These are phyloP conservation scores for Cichorium intybus DNA, from an alignment of 140 eudicot genomes.

Conservation along the genomic window DNA sequence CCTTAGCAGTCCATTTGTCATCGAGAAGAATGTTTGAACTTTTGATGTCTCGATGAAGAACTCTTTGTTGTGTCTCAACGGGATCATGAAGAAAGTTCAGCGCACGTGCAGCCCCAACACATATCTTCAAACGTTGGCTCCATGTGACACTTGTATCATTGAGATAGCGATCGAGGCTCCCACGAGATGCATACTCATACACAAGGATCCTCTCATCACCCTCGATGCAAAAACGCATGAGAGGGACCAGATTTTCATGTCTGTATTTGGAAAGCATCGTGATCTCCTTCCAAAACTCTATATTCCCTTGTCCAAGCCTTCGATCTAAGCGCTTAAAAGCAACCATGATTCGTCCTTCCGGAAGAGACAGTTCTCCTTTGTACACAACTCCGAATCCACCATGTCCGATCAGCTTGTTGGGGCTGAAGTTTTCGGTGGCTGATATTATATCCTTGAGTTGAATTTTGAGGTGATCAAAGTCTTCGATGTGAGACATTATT, in stretches of 20 bases:
- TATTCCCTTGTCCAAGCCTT: background rate
- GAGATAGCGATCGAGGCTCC: constrained; percentile 7
- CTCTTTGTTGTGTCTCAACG: background rate
- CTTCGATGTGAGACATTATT: background rate
- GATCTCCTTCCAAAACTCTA: background rate
- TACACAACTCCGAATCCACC: background rate
- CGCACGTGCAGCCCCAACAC: constrained; percentile 11
- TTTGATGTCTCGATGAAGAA: constrained; percentile 9
- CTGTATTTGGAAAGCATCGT: background rate
- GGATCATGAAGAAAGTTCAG: constrained; percentile 9
- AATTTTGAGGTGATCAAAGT: background rate
- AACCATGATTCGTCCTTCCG: background rate
- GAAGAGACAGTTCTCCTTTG: background rate
- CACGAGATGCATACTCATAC: background rate
- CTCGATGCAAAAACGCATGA: background rate
- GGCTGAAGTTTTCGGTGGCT: background rate
- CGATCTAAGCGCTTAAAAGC: background rate
- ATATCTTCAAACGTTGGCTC: constrained; percentile 13
- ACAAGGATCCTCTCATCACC: background rate
- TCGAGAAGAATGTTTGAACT: background rate
- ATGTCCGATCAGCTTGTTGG: background rate
- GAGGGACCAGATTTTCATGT: background rate
- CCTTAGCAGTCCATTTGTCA: constrained; percentile 6
- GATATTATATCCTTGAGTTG: background rate
- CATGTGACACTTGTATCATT: background rate